phyloP scores from a whole-genome alignment of 148 eudicot species.

The Amaranthus hypochondriacus region DNA sequence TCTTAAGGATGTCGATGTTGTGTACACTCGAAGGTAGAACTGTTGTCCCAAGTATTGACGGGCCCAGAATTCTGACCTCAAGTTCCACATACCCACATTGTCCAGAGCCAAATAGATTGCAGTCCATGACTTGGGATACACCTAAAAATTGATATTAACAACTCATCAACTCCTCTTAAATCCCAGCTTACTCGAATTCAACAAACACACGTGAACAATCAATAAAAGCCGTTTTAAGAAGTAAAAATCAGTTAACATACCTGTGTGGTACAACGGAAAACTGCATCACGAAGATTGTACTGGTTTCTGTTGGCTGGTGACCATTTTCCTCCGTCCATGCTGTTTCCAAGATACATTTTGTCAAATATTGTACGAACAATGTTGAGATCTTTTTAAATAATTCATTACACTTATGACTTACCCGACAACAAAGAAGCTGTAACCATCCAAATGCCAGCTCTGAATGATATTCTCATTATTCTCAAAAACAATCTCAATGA shows the following conservation, averaged over 20 bases:
- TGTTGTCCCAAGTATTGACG: slow-evolving; percentile 92
- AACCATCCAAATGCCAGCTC: slow-evolving; percentile 83
- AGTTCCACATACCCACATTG: slow-evolving; percentile 97
- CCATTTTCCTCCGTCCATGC: slow-evolving; percentile 97
- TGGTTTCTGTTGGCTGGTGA: slow-evolving; percentile 52
- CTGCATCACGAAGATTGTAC: slow-evolving; percentile 90
- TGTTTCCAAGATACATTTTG: slow-evolving; percentile 30
- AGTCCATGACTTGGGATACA: slow-evolving; percentile 89
- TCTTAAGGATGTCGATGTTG: slow-evolving; percentile 67
- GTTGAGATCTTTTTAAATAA: no score
- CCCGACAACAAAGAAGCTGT: slow-evolving; percentile 94
- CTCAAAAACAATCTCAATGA: slow-evolving; percentile 77
- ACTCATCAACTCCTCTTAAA: no score
- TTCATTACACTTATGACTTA: slow-evolving; percentile 25
- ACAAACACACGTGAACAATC: no score
- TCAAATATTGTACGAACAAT: neutral
- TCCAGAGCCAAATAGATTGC: slow-evolving; percentile 76
- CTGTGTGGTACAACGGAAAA: slow-evolving; percentile 74
- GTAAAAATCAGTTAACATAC: slow-evolving; percentile 23
- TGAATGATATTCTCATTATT: slow-evolving; percentile 68
- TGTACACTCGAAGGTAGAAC: slow-evolving; percentile 71
- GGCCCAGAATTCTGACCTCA: slow-evolving; percentile 91
- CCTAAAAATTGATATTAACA: slow-evolving; percentile 30
- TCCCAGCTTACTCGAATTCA: no score
- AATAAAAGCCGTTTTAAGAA: no score